Evolutionary conservation across 257 asterid genomes (phyloP).

Genomic region (Nemophila menziesii): DNA sequence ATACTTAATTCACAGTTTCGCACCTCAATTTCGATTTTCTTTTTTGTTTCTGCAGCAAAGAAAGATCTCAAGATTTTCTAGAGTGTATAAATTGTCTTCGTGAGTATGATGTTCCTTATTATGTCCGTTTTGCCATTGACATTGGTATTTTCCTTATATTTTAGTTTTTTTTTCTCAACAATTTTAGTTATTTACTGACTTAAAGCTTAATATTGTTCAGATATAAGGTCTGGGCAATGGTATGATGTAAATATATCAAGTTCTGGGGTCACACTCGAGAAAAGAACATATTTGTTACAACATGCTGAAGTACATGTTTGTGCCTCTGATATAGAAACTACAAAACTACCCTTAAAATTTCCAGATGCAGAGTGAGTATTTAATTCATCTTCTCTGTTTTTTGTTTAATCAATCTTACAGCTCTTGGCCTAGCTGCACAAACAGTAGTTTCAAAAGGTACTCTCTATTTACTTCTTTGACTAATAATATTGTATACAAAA

Average conservation of each 20-base stretch:
- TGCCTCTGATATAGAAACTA: slow-evolving; percentile 98
- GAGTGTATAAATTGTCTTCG: slow-evolving; percentile 91
- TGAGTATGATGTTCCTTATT: slow-evolving; percentile 94
- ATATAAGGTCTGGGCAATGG: slow-evolving; percentile 96
- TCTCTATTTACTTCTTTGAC: too few species aligned
- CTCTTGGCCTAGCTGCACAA: too few species aligned
- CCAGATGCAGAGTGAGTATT: slow-evolving; percentile 99
- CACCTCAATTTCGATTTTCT: background rate
- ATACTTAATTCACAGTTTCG: slow-evolving; percentile 6
- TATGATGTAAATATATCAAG: slow-evolving; percentile 78
- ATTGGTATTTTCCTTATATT: slow-evolving; percentile 45
- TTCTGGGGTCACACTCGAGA: slow-evolving; percentile 54
- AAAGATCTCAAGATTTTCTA: slow-evolving; percentile 74
- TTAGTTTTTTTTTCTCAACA: slow-evolving; percentile 7
- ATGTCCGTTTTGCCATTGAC: slow-evolving; percentile 94
- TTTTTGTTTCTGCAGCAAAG: slow-evolving; percentile 46
- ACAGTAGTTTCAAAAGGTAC: too few species aligned
- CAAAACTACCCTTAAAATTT: slow-evolving; percentile 93
- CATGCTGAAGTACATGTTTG: slow-evolving; percentile 98
- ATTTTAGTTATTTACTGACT: slow-evolving; percentile 10
- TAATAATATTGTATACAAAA: too few species aligned
- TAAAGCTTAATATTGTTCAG: slow-evolving; percentile 34
- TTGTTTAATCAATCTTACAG: too few species aligned
- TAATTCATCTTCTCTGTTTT: too few species aligned
- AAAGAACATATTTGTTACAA: slow-evolving; percentile 85